Evolutionary conservation across 495 filamentous ascomycete genomes (phyloP), one percentile per base, ranked within the genome.

Genomic region (Aspergillus affinis): DNA sequence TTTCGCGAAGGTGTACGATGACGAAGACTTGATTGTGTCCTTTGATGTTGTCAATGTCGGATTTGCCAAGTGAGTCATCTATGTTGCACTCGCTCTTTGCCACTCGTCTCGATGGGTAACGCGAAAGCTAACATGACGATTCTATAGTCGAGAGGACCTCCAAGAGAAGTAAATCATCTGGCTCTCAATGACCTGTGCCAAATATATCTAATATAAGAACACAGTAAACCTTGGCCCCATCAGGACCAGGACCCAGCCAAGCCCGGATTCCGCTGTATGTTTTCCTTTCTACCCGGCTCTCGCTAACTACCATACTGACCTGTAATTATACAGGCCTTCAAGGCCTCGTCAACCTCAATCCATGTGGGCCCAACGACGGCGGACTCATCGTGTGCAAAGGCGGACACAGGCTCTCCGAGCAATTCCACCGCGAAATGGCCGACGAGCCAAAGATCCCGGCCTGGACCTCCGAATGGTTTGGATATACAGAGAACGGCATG

Each of bases 11-110:
- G 67, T 81, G 29, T 75, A 73, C 26, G 66, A 69, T 13, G 72
- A 72, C 44, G 60, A 71, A 27, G 76, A 81, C 29, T 48, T 81
- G 50, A 73, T 81, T 51, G 76, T 79, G 2, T 80, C 77, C 0
- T 81, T 81, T 58, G 76, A 79, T 60, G 74, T 69, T 2, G 62
- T 75, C 50, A 81, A 81, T 61, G 65, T 81, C 46, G 61, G 65
- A 30, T 76, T 77, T 53, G 61, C 73, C 9, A 73, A 76, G 70
- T 73, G 57, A 6, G 56, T 51, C 10, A n/a, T 10, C 17, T 51
- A n/a, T 26, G n/a, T n/a, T n/a, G n/a, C 18, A 15, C 12, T 18
- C 12, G n/a, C 6, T 3, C 8, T 9, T n/a, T 51, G 44, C 15
- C 8, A 26, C 4, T 26, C 4, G 23, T 26, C 23, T 4, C 23